Evolutionary conservation across 345 rosid genomes (phyloP), one percentile per base, ranked within the genome.

Genomic region (Gossypium raimondii): DNA sequence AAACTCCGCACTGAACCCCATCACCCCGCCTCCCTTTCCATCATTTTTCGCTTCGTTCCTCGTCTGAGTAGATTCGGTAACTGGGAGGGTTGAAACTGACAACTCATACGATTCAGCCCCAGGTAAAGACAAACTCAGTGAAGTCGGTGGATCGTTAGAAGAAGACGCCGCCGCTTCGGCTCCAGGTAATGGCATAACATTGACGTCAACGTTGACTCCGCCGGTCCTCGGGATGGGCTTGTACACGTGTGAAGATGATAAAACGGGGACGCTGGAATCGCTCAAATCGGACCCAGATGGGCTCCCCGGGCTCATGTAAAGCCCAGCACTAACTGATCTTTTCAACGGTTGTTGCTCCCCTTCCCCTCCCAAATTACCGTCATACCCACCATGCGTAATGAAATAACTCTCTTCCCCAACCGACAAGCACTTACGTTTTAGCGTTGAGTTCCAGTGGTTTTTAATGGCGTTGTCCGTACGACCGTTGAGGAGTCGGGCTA

Each of bases 381-480:
- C 97, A 9, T 85, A 84, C 75, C 85, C 91, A 45, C 79, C 84
- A 47, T 74, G 75, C 1, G 58, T 78, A 9, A 71, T 81, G 18
- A 77, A 74, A 60, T 72, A 75, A 20, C 81, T 82, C 18, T 86
- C 84, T 22, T 84, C 89, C 17, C 84, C 83, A 47, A 80, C 1
- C 29, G 76, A 74, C 24, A 84, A 78, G 34, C 95, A 90, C 86
- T 92, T 92, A 14, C 98, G 77, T 83, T 94, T 94, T 1, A 94
- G 85, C 41, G 98, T 93, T 0, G 98, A 94, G 87, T 94, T 92
- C 98, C 98, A 93, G 82, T 92, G 98, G 38, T 94, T 94, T 78
- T 94, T 94, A 29, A 92, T 87, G 17, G 97, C 96, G 94, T 92
- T 94, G 69, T 90, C 97, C 11, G 98, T 94, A 29, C 98, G 89